These are phyloP conservation scores for Plasmodium fragile DNA, from an alignment of 169 alveolate genomes.

Conservation along the genomic window DNA sequence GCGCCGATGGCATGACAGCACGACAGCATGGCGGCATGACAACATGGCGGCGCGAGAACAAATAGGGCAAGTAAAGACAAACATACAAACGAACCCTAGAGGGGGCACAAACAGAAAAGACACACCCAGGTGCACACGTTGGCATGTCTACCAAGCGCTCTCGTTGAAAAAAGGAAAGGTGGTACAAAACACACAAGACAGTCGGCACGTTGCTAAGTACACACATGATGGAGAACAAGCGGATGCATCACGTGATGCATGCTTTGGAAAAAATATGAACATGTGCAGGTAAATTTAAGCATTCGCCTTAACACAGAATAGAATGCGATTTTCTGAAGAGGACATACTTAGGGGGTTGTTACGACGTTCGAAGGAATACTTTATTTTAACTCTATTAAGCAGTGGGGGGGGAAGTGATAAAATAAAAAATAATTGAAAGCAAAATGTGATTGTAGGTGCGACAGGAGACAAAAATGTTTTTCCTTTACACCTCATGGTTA, in stretches of 20 bases:
- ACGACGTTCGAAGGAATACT: slow-evolving; percentile 2
- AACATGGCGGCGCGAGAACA: too few relatives aligned
- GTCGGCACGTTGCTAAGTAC: not conserved
- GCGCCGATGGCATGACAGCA: too few relatives aligned
- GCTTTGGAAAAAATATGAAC: not conserved
- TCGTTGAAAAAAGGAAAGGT: not conserved
- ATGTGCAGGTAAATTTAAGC: not conserved
- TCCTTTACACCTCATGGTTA: not conserved
- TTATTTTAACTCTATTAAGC: not conserved
- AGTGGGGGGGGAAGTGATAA: not conserved
- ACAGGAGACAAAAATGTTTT: slow-evolving; percentile 4
- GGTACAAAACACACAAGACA: not conserved
- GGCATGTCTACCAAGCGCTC: not conserved
- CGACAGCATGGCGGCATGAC: too few relatives aligned
- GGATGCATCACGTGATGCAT: not conserved
- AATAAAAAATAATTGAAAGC: slow-evolving; percentile 1
- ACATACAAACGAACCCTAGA: not conserved
- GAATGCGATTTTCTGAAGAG: not conserved
- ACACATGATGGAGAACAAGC: not conserved
- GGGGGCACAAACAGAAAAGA: not conserved
- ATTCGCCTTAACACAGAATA: not conserved
- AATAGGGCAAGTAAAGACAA: not conserved
- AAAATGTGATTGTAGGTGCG: slow-evolving; percentile 12
- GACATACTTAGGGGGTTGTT: not conserved
- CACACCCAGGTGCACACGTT: not conserved